These are phyloP conservation scores for Pseudomonodictys pantanalensis DNA, from an alignment of 495 filamentous ascomycete species.

Conservation along the genomic window DNA sequence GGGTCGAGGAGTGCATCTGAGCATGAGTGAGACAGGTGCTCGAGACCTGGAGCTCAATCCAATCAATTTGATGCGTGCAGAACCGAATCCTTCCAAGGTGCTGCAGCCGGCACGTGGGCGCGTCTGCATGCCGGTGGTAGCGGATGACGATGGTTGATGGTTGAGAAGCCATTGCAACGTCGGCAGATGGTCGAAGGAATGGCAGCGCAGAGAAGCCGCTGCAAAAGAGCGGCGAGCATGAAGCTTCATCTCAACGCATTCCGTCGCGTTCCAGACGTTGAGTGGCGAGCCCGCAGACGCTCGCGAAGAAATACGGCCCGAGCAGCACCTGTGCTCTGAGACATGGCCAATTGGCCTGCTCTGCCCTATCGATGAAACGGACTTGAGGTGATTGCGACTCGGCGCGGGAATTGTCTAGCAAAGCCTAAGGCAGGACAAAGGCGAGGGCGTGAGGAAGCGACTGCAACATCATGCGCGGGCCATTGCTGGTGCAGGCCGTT, in stretches of 20 bases:
- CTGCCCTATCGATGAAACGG: constrained; percentile 19
- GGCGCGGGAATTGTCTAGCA: neutral
- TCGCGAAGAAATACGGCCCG: constrained; percentile 6
- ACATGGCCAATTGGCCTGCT: constrained; percentile 17
- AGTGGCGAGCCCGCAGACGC: constrained; percentile 13
- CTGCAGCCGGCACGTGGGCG: constrained; percentile 7
- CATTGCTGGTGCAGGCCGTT: neutral
- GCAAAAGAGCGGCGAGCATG: neutral
- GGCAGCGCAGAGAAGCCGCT: neutral
- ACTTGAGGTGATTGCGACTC: constrained; percentile 10
- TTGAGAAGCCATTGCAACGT: neutral
- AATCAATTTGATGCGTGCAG: constrained; percentile 9
- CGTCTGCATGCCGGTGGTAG: neutral
- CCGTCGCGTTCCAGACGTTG: constrained; percentile 1
- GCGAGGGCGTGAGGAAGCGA: neutral
- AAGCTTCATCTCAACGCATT: neutral
- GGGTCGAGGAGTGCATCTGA: neutral
- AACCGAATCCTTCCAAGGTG: constrained; percentile 25
- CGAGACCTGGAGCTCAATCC: neutral
- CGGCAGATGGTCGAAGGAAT: constrained; percentile 12
- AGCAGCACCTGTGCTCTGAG: constrained; percentile 24
- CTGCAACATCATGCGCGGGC: too few relatives aligned
- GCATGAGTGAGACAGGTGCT: constrained; percentile 15
- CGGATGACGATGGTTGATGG: neutral
- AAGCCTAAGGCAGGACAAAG: neutral